These are phyloP conservation scores for Mycena olivaceomarginata DNA, from an alignment of 768 basidiomycete genomes.

Conservation along the genomic window DNA sequence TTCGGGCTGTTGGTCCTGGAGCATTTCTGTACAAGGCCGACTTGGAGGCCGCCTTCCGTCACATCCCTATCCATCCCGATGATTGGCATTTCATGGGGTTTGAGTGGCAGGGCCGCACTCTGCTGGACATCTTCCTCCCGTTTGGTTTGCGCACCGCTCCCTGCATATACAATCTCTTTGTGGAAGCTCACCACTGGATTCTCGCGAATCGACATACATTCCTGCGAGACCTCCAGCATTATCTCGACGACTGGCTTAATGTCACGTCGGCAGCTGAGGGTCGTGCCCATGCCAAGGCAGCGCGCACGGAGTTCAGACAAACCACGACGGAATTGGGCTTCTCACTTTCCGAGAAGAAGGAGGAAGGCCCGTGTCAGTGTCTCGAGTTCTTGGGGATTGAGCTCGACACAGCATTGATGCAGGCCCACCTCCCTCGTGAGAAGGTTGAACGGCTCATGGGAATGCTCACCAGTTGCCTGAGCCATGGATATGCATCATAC, in stretches of 20 bases:
- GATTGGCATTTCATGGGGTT: constrained; percentile 25
- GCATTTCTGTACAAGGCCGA: constrained; percentile 47
- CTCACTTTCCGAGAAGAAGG: constrained; percentile 39
- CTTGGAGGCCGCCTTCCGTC: constrained; percentile 42
- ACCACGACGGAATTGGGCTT: constrained; percentile 39
- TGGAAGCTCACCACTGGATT: constrained; percentile 27
- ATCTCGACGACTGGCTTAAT: constrained; percentile 47
- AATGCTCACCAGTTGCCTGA: not conserved
- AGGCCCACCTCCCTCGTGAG: constrained; percentile 43
- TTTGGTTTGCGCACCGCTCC: constrained; percentile 50
- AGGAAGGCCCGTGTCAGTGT: constrained; percentile 40
- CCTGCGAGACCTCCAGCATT: constrained; percentile 41
- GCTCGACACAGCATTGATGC: constrained; percentile 45
- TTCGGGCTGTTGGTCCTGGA: constrained; percentile 27
- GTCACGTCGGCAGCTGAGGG: not conserved
- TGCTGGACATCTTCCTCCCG: constrained; percentile 44
- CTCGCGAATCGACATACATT: constrained; percentile 11
- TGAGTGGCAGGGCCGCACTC: constrained; percentile 18
- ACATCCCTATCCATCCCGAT: constrained; percentile 15
- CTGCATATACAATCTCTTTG: constrained; percentile 45
- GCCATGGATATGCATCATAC: not conserved
- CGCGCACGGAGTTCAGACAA: constrained; percentile 1
- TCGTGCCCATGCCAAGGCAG: not conserved
- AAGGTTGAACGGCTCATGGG: constrained; percentile 40
- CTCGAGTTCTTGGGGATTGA: constrained; percentile 48